Evolutionary conservation across 2,329 filamentous ascomycete genomes (phyloP).

Genomic region (Aspergillus proliferans): DNA sequence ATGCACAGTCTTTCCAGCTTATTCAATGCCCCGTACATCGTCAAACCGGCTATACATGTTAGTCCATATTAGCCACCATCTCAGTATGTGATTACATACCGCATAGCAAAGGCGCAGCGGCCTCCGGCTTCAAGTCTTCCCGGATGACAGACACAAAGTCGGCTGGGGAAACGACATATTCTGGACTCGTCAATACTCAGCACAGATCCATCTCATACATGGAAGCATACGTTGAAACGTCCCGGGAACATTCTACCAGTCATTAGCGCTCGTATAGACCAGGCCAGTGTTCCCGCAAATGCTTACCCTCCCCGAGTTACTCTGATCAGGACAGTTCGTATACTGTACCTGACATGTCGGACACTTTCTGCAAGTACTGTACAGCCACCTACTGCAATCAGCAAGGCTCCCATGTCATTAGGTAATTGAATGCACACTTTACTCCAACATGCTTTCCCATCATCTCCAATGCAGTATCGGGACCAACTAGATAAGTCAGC

Average conservation of each 20-base stretch:
- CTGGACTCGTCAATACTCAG: background rate
- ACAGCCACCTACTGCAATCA: constrained; percentile 10
- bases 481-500: background rate
- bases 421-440: background rate
- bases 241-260: constrained; percentile 5
- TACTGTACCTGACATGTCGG: constrained; percentile 8
- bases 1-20: constrained; percentile 6
- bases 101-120: constrained; percentile 7
- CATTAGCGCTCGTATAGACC: background rate
- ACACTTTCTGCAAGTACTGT: constrained; percentile 7
- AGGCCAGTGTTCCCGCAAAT: background rate
- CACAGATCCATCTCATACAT: background rate
- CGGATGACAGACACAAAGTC: constrained; percentile 5
- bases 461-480: background rate
- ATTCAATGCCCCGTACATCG: constrained; percentile 9
- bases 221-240: constrained; percentile 7
- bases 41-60: constrained; percentile 2
- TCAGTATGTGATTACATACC: background rate
- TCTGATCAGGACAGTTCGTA: constrained; percentile 8
- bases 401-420: background rate
- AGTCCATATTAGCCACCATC: background rate
- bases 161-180: constrained; percentile 8
- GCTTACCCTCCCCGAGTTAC: constrained; percentile 6
- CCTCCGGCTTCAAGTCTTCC: constrained; percentile 4
- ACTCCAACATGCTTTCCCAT: background rate